These are phyloP conservation scores for Eragrostis tef DNA, from an alignment of 202 grass and related monocot species.

Conservation along the genomic window DNA sequence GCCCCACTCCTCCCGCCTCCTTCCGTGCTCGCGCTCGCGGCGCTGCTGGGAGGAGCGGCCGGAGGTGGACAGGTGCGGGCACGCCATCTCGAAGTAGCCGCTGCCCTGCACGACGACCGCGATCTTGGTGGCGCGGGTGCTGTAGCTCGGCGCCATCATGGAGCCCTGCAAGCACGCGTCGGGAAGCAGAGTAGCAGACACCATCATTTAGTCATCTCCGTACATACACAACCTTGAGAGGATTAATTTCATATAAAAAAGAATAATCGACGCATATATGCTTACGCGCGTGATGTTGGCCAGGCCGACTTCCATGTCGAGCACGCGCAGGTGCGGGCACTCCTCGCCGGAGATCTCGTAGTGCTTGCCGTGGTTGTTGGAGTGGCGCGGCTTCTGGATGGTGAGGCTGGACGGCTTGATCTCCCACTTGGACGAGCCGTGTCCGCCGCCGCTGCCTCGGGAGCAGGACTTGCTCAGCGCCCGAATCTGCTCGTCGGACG, in stretches of 20 bases:
- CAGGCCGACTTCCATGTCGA: slow-evolving; percentile 54
- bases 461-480: slow-evolving; percentile 55
- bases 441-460: background rate
- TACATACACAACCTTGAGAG: background rate
- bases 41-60: slow-evolving; percentile 19
- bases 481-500: slow-evolving; percentile 67
- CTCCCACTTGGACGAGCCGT: slow-evolving; percentile 44
- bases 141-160: slow-evolving; percentile 62
- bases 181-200: background rate
- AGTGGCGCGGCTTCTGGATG: slow-evolving; percentile 47
- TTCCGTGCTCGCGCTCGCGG: slow-evolving; percentile 2
- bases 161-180: slow-evolving; percentile 53
- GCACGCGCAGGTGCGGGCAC: slow-evolving; percentile 51
- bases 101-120: slow-evolving; percentile 51
- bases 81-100: slow-evolving; percentile 66
- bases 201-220: background rate
- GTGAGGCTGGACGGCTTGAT: slow-evolving; percentile 64
- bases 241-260: background rate
- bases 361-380: slow-evolving; percentile 62
- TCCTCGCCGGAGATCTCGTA: slow-evolving; percentile 59
- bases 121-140: slow-evolving; percentile 58
- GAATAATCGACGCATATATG: background rate
- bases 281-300: slow-evolving; percentile 66
- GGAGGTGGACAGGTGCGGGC: slow-evolving; percentile 47
- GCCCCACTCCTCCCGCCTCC: slow-evolving; percentile 29